phyloP scores from a whole-genome alignment of 2,329 filamentous ascomycete species.

The Pseudocercospora crystallina region DNA sequence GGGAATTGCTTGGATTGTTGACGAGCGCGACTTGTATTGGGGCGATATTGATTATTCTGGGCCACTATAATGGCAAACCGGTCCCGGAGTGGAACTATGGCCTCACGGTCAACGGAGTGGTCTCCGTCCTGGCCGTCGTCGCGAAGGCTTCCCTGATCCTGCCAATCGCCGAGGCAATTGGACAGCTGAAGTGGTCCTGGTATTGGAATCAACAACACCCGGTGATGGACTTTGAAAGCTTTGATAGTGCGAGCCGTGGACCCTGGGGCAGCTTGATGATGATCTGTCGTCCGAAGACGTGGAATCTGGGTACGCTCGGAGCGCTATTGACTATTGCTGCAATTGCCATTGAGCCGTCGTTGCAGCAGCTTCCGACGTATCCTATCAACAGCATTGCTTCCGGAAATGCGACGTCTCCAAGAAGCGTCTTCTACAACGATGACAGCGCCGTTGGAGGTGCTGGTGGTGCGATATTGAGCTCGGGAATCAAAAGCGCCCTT shows the following conservation, averaged over 20 bases:
- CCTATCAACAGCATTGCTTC: neutral
- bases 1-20: slow-evolving; percentile 20
- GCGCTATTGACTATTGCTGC: slow-evolving; percentile 14
- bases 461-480: neutral
- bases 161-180: slow-evolving; percentile 19
- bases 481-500: slow-evolving; percentile 9
- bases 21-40: slow-evolving; percentile 13
- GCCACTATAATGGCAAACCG: slow-evolving; percentile 13
- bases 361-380: slow-evolving; percentile 16
- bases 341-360: slow-evolving; percentile 10
- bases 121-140: slow-evolving; percentile 13
- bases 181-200: slow-evolving; percentile 25
- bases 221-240: slow-evolving; percentile 18
- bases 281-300: slow-evolving; percentile 1
- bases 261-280: slow-evolving; percentile 21
- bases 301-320: slow-evolving; percentile 13
- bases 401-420: no score
- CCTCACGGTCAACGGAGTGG: slow-evolving; percentile 22
- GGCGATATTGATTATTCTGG: slow-evolving; percentile 14
- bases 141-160: slow-evolving; percentile 18
- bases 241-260: slow-evolving; percentile 20
- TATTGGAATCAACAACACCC: slow-evolving; percentile 11
- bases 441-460: no score
- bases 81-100: slow-evolving; percentile 15
- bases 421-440: no score